These are phyloP conservation scores for Euclidium syriacum DNA, from an alignment of 345 rosid species.

Conservation along the genomic window DNA sequence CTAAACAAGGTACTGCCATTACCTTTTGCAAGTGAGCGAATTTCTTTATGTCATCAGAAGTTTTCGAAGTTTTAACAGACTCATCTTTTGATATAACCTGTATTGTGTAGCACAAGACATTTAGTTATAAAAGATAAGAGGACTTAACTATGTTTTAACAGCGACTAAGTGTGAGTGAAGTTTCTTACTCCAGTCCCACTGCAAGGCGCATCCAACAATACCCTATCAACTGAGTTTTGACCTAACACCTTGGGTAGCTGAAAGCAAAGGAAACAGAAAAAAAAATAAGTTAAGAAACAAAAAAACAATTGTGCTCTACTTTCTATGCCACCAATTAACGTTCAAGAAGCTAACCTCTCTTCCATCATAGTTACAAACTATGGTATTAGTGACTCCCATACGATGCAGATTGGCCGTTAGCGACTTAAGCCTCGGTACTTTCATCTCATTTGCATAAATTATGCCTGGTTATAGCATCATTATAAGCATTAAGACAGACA, in stretches of 20 bases:
- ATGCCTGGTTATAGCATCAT: conserved; percentile 51
- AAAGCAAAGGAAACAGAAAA: background rate
- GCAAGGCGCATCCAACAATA: conserved; percentile 88
- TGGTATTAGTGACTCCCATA: conserved; percentile 89
- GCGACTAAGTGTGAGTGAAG: conserved; percentile 1
- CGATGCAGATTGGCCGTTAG: conserved; percentile 90
- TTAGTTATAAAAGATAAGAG: background rate
- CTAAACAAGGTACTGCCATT: conserved; percentile 13
- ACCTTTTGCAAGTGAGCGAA: conserved; percentile 89
- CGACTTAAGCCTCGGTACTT: conserved; percentile 74
- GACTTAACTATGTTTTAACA: background rate
- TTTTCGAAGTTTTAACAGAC: conserved; percentile 91
- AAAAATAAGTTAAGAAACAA: background rate
- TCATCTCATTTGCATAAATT: conserved; percentile 89
- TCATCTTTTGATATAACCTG: conserved; percentile 97
- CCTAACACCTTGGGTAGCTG: conserved; percentile 81
- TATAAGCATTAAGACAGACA: background rate
- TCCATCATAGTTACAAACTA: conserved; percentile 93
- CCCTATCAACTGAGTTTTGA: conserved; percentile 63
- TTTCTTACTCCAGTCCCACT: conserved; percentile 90
- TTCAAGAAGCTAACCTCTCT: conserved; percentile 62
- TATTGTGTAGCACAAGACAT: conserved; percentile 8
- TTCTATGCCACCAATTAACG: background rate
- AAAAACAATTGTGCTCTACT: background rate
- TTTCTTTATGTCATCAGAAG: conserved; percentile 69